Evolutionary conservation across 768 basidiomycete genomes (phyloP), one percentile per base, ranked within the genome.

Genomic region (Gymnopilus junonius): DNA sequence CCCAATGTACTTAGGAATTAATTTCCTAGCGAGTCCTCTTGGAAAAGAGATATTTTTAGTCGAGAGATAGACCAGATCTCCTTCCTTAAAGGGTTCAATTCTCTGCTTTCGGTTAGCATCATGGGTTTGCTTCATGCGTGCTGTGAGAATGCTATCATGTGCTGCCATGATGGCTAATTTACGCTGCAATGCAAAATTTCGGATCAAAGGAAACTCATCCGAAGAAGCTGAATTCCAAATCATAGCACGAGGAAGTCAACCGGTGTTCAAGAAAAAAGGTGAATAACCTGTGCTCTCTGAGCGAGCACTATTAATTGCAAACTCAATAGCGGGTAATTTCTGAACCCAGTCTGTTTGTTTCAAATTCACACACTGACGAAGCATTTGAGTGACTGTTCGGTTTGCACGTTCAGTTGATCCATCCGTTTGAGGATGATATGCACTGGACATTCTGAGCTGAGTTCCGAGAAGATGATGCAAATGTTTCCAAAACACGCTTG

Each of bases 371-470:
- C 72, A 67, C 54, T 69, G 63, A 0, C 73, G 46, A 0, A 78
- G 54, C 69, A 75, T 75, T 53, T 79, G 74, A 0, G 57, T 69
- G 8, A 79, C 61, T 0, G 73, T 77, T 1, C 72, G 62, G 54
- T 78, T 78, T 0, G 74, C 72, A 1, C 76, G 65, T 59, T 83
- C 80, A 0, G 76, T 80, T 0, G 74, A 62, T 0, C 80, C 79
- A 61, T 82, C 79, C 0, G 79, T 77, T 58, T 83, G 69, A 0
- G 82, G 82, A 61, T 83, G 82, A 58, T 74, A 83, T 0, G 79
- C 58, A 40, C 58, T 59, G 0, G 58, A 59, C 67, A 42, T 42
- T 8, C 40, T 1, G 40, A 42, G 40, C 15, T 8, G 40, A 3
- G 40, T 42, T 1, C 40, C 67, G 2, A 69, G 27, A 31, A 69